Evolutionary conservation across 164 flowering plant genomes (phyloP), one percentile per base, ranked within the genome.

Genomic region (Nymphaea colorata): DNA sequence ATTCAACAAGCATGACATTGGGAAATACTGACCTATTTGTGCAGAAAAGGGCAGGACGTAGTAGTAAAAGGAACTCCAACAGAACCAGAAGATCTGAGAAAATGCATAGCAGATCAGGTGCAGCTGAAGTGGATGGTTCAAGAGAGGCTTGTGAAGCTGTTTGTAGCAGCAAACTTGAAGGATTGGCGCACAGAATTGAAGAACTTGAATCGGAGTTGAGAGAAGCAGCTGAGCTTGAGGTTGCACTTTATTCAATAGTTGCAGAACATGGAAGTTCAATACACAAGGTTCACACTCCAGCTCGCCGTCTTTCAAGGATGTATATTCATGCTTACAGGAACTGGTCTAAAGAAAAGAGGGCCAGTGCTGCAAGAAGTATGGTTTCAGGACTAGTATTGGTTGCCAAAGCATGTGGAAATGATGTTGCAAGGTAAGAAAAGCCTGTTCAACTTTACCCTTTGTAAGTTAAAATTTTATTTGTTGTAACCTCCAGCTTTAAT

Each of bases 321-420:
- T 91, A 89, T 72, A 67, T 80, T 69, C 88, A 89, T 81, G 89
- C 91, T 70, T 82, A 81, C 66, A 86, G 69, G 80, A 66, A 74
- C 6, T 69, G 69, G 44, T 75, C 82, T 43, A 65, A 43, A 61
- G 67, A 76, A 65, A 85, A 80, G 73, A 79, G 79, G 76, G 95
- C 82, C 63, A 80, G 84, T 82, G 91, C 89, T 16, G 95, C 97
- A 7, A 85, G 85, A 73, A 82, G 90, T 77, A 76, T 76, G 68
- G 70, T 84, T 43, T 91, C 98, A 43, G 98, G 98, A 68, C 74
- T 94, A 68, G 77, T 89, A 72, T 79, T 89, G 79, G 93, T 90
- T 59, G 83, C 93, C 43, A 94, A 90, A 83, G 84, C 98, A 65
- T 91, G 98, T 77, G 98, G 98, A 70, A 88, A 88, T 82, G 96